Evolutionary conservation across 106 monocot species (phyloP).

Genomic region (Phalaenopsis equestris): DNA sequence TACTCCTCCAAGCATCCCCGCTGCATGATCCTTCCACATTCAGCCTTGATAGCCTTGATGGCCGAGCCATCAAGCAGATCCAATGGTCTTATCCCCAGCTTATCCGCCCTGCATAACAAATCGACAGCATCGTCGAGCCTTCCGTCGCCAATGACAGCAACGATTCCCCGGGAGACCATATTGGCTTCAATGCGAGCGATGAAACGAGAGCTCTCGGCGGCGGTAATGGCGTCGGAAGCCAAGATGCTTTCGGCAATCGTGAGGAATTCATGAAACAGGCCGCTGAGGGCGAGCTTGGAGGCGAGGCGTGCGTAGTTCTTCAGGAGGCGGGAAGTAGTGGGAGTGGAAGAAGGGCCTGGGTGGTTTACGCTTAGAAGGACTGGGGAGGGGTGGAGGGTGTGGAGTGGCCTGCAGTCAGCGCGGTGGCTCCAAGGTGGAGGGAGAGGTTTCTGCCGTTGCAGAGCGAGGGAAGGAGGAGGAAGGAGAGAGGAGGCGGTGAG

Average conservation of each 20-base stretch:
- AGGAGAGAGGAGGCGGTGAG: not conserved
- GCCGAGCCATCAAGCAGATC: not conserved
- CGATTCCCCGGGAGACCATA: not conserved
- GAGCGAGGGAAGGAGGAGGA: not conserved
- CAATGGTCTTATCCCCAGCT: not conserved
- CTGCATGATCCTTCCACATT: not conserved
- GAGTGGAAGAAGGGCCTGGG: not conserved
- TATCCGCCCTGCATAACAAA: not conserved
- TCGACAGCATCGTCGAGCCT: not conserved
- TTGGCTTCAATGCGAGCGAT: not conserved
- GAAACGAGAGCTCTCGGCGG: not conserved
- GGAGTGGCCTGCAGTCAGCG: not conserved
- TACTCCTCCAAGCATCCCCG: not conserved
- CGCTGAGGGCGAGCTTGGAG: conserved; percentile 1
- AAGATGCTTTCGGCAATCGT: not conserved
- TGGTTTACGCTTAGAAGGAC: not conserved
- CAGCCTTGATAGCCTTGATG: not conserved
- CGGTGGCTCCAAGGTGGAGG: not conserved
- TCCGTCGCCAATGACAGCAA: not conserved
- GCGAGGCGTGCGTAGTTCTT: not conserved
- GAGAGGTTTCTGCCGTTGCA: not conserved
- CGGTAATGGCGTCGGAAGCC: not conserved
- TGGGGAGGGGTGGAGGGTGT: not conserved
- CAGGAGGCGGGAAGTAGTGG: not conserved
- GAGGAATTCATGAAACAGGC: not conserved